Conservation (phyloP, 805 yeast species). For the Monosporozyma yasuniensis region DNA sequence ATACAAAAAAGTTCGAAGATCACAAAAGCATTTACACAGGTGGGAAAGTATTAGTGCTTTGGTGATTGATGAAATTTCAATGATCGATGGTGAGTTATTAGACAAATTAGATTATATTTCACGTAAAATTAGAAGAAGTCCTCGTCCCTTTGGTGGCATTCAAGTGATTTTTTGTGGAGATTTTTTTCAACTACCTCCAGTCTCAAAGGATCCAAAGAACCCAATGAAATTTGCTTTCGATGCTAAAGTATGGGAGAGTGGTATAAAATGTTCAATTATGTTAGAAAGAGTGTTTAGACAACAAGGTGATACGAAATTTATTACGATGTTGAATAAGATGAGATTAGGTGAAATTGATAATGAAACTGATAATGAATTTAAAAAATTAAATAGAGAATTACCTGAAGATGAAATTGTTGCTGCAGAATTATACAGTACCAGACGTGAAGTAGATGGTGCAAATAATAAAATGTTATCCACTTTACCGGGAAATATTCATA, state of each 20-base stretch:
- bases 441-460: slow-evolving; percentile 63
- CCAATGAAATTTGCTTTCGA: slow-evolving; percentile 54
- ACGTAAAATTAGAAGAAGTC: slow-evolving; percentile 36
- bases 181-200: slow-evolving; percentile 74
- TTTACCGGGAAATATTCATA: slow-evolving; percentile 37
- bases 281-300: slow-evolving; percentile 66
- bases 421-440: slow-evolving; percentile 65
- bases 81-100: slow-evolving; percentile 64
- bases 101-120: slow-evolving; percentile 59
- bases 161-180: slow-evolving; percentile 74
- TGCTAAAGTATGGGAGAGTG: slow-evolving; percentile 49
- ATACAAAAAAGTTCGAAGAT: slow-evolving; percentile 44
- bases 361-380: slow-evolving; percentile 42
- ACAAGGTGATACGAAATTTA: slow-evolving; percentile 59
- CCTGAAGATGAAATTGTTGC: slow-evolving; percentile 55
- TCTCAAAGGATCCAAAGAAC: slow-evolving; percentile 23
- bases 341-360: slow-evolving; percentile 51
- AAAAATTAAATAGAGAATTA: slow-evolving; percentile 43
- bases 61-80: slow-evolving; percentile 69
- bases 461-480: slow-evolving; percentile 41
- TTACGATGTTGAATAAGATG: slow-evolving; percentile 68
- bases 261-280: slow-evolving; percentile 49
- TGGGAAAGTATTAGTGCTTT: slow-evolving; percentile 55
- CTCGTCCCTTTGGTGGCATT: slow-evolving; percentile 68
- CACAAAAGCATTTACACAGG: slow-evolving; percentile 39